Evolutionary conservation across 768 basidiomycete species (phyloP), one percentile per base, ranked within the genome.

Genomic region (Dacryopinax spathularia): DNA sequence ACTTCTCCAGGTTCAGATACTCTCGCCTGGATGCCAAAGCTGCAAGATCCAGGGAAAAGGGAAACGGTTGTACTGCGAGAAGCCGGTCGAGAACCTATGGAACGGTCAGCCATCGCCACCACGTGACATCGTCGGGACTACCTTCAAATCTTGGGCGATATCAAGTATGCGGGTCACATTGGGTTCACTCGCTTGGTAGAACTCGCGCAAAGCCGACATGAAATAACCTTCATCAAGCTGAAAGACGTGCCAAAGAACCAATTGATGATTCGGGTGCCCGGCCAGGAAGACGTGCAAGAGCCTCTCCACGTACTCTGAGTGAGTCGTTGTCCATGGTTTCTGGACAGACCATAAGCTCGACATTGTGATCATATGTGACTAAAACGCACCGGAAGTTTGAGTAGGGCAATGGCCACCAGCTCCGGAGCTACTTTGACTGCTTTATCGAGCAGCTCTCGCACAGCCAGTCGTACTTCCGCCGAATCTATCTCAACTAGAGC

Each of bases 201-300:
- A 94, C 66, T 92, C 90, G 33, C 87, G 84, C 75, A 98, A 88
- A 6, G 91, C 91, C 63, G 85, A 82, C 3, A 91, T 86, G 60
- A 98, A 82, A 72, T 93, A 90, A 0, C 84, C 77, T 0, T 89
- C 89, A 70, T 92, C 84, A 41, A 90, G 87, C 70, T 94, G 90
- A 88, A 91, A 94, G 63, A 99, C 85, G 59, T 92, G 83, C 84
- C 95, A 92, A 77, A 98, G 97, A 63, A 97, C 93, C 10, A 99
- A 82, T 68, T 96, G 91, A 69, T 96, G 92, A 68, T 93, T 93
- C 7, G 93, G 92, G 70, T 94, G 89, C 16, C 91, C 90, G 20
- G 85, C 86, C 39, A 97, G 79, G 77, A 97, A 97, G 84, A 91
- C 89, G 35, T 84, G 80, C 60, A 98, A 79, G 15, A 97, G 78